phyloP scores from a whole-genome alignment of 495 filamentous ascomycete species.

The Podospora appendiculata region DNA sequence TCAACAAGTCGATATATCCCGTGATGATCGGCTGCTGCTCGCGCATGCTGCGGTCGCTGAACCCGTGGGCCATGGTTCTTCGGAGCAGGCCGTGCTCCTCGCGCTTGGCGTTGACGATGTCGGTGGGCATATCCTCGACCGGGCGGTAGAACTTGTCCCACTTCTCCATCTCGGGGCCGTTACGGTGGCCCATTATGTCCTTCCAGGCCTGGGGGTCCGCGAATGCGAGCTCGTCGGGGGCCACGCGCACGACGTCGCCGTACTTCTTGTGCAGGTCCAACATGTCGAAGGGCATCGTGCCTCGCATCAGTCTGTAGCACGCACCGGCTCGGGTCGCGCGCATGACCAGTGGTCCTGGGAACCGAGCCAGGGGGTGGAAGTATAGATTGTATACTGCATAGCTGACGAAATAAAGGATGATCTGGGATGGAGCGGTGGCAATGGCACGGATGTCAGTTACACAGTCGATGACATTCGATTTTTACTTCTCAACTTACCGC shows the following conservation, averaged over 20 bases:
- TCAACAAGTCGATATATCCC: constrained; percentile 38
- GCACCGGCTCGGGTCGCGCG: constrained; percentile 29
- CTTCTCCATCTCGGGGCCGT: constrained; percentile 25
- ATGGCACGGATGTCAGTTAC: background rate
- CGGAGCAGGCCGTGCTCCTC: constrained; percentile 36
- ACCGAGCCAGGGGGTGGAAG: constrained; percentile 42
- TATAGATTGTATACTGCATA: constrained; percentile 36
- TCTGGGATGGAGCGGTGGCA: background rate
- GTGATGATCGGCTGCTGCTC: constrained; percentile 39
- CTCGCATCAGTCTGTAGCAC: constrained; percentile 19
- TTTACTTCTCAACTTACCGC: background rate
- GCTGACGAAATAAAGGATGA: constrained; percentile 4
- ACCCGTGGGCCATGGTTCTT: constrained; percentile 44
- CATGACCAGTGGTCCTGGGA: constrained; percentile 41
- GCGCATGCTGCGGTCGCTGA: constrained; percentile 40
- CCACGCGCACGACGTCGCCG: constrained; percentile 46
- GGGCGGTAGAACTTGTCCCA: constrained; percentile 24
- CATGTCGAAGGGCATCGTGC: constrained; percentile 33
- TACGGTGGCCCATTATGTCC: constrained; percentile 45
- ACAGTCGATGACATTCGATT: background rate
- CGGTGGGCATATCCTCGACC: constrained; percentile 13
- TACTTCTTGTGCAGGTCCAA: constrained; percentile 41
- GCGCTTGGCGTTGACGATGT: constrained; percentile 25
- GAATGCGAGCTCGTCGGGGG: constrained; percentile 46
- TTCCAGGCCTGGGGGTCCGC: constrained; percentile 43